Base-by-base conservation (phyloP, 1,284 basidiomycete species). In the Marasmius tenuissimus region DNA sequence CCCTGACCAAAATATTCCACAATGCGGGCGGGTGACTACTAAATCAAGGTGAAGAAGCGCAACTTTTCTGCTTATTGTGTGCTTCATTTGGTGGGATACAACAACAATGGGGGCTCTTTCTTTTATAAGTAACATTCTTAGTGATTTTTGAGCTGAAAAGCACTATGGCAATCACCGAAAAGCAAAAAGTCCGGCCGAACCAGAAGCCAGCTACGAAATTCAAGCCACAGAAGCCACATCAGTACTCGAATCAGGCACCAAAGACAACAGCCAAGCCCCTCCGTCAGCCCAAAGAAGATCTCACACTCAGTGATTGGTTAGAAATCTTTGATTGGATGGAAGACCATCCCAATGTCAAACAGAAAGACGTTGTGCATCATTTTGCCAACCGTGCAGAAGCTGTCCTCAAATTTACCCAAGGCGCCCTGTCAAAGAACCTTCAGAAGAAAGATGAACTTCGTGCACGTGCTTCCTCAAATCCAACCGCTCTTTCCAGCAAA, bases 311-410 rank as follows among this genome's bases (percentile, higher is more conserved):
- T 14, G 65, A 70, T 50, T 69, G 68, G 68, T 27, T 65, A 12
- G 27, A 42, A n/a, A 61, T 69, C 33, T 42, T 67, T 34, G 50
- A 60, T 39, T 69, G 54, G 51, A 20, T 59, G 11, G 66, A 69
- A 18, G 56, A 50, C 6, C 50, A 69, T 49, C 58, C 39, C 7
- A 16, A 4, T 20, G 54, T 51, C 39, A 40, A 40, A 9, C 68
- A 69, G 62, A 52, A 35, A n/a, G 59, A 57, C 2, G 42, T 67
- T 20, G 65, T 66, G 7, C 33, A 51, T 18, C 53, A 70, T 59
- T 70, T 69, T 51, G 18, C 45, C 9, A 45, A 27, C 2, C 62
- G 62, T 10, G 20, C 45, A 1, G 63, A 66, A 22, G 62, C 48
- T 12, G 57, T 53, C n/a, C 47, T 65, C 12, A 20, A 42, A 2